Base-by-base conservation (phyloP, 2,329 filamentous ascomycete genomes). In the Rutstroemia sydowiana region DNA sequence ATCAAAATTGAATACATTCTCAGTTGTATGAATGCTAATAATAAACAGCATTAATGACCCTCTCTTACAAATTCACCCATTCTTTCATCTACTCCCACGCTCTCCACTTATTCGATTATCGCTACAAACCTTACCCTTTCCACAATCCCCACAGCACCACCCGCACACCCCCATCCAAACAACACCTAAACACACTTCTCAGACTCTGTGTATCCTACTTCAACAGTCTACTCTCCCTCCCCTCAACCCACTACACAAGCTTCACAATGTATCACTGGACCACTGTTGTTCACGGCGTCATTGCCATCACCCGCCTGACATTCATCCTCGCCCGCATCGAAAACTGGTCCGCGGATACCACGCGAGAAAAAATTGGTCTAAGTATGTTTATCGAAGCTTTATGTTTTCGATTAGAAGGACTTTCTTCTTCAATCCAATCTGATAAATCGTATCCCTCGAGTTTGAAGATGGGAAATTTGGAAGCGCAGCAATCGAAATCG, bases 341-440 rank as follows among this genome's bases (percentile, higher is more conserved):
- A 14, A 51, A 51, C 9, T 65, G 63, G 63, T 57, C 61, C 37
- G 40, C 54, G 1, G 52, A 55, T 1, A 59, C 54, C 2, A 60
- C 63, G 2, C 52, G 62, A 9, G 44, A 57, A 28, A 59, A 57
- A 26, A 42, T 64, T 1, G 63, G 61, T 1, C 43, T 65, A 31
- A 55, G 54, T 1, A 61, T 65, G 57, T 65, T 65, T 51, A 54
- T 65, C 6, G 63, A 65, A 39, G 58, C 55, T 37, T 52, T 65
- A 0, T 62, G 59, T 36, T 65, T 58, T 37, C 52, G 63, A 3
- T 58, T 65, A 18, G 48, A 55, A 13, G 23, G 42, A 9, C 45
- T 59, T 1, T 63, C 61, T 2, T 48, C 48, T 5, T 57, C 39
- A 21, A n/a, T n/a, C n/a, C n/a, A n/a, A n/a, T n/a, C n/a, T n/a